Evolutionary conservation across 345 rosid genomes (phyloP).

Genomic region (Eutrema yunnanense): DNA sequence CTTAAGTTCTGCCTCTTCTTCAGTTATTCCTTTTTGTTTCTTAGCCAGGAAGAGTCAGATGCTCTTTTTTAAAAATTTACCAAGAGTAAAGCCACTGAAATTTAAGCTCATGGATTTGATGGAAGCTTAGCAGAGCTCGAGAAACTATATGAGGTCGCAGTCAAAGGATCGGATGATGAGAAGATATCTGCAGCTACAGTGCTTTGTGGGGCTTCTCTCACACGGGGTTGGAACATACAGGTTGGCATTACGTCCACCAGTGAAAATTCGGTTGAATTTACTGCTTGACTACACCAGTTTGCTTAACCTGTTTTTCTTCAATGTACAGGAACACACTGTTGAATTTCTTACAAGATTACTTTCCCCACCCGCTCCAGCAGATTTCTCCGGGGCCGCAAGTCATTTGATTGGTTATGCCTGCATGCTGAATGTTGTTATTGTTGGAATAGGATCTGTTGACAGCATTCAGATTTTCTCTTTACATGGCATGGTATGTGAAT

Average conservation of each 20-base stretch:
- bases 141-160: constrained; percentile 85
- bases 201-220: constrained; percentile 93
- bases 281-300: neutral
- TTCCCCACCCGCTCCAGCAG: constrained; percentile 70
- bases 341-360: constrained; percentile 74
- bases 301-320: neutral
- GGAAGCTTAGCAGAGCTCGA: constrained; percentile 97
- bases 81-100: constrained; percentile 80
- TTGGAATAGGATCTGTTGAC: constrained; percentile 84
- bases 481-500: constrained; percentile 74
- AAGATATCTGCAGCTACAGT: constrained; percentile 85
- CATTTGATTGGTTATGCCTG: constrained; percentile 78
- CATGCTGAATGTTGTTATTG: constrained; percentile 72
- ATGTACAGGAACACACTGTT: constrained; percentile 75
- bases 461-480: constrained; percentile 90
- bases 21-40: constrained; percentile 59
- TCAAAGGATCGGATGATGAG: constrained; percentile 79
- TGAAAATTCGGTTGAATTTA: neutral
- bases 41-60: constrained; percentile 66
- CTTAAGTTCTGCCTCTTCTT: constrained; percentile 41
- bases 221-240: constrained; percentile 98
- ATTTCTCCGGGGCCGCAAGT: constrained; percentile 49
- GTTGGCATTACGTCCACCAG: constrained; percentile 29
- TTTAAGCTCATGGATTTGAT: constrained; percentile 86
- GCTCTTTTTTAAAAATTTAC: constrained; percentile 58